These are phyloP conservation scores for Cytospora piceicola DNA, from an alignment of 2,329 filamentous ascomycete species.

Conservation along the genomic window DNA sequence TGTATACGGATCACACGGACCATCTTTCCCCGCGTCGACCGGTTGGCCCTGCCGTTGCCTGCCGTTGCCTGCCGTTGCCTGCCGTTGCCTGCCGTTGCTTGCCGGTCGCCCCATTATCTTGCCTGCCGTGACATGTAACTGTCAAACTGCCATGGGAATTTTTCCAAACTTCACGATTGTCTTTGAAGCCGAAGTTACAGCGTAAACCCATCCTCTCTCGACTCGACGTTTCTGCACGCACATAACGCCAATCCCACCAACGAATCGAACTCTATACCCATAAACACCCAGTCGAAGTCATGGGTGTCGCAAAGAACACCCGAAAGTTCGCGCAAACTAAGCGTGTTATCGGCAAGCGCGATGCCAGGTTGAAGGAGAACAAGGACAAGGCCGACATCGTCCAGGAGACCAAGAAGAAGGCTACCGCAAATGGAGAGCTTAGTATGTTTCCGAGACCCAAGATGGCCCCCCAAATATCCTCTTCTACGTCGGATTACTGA, in stretches of 20 bases:
- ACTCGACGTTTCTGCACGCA: neutral
- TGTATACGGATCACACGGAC: neutral
- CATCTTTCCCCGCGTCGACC: neutral
- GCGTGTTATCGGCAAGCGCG: slow-evolving; percentile 78
- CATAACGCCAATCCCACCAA: neutral
- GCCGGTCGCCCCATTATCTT: neutral
- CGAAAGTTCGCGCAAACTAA: slow-evolving; percentile 90
- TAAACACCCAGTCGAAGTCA: slow-evolving; percentile 44
- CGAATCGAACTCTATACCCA: neutral
- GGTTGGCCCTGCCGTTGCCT: neutral
- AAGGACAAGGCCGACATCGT: slow-evolving; percentile 65
- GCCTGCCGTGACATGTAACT: neutral
- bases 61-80: no score
- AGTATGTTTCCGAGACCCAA: slow-evolving; percentile 45
- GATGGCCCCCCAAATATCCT: neutral
- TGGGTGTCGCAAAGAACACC: slow-evolving; percentile 89
- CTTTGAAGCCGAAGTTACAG: neutral
- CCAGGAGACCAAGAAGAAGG: slow-evolving; percentile 63
- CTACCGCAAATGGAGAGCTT: slow-evolving; percentile 59
- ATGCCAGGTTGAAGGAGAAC: slow-evolving; percentile 83
- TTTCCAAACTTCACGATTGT: slow-evolving; percentile 2
- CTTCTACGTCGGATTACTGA: slow-evolving; percentile 10
- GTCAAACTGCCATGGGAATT: slow-evolving; percentile 1
- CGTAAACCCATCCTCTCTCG: neutral
- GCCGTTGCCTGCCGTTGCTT: neutral